phyloP scores from a whole-genome alignment of 208 protist species.

The Trypanosomatidae sp. region DNA sequence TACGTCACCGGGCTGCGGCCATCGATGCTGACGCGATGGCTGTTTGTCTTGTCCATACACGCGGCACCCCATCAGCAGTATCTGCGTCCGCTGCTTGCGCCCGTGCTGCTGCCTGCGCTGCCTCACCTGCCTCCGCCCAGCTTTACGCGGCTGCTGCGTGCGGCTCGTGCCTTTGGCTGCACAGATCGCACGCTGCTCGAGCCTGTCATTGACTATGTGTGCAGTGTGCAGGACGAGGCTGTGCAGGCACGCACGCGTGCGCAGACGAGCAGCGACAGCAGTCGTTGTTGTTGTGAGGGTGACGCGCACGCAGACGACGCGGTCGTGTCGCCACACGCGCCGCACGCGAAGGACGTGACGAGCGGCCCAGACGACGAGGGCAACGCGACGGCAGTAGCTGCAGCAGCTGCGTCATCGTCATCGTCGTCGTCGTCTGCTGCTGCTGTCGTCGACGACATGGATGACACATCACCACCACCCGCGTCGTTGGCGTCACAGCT shows the following conservation, averaged over 20 bases:
- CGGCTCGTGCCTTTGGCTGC: conserved; percentile 22
- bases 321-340: too few relatives aligned
- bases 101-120: conserved; percentile 38
- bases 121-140: conserved; percentile 44
- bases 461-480: too few relatives aligned
- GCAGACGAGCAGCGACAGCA: too few relatives aligned
- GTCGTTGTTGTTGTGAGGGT: too few relatives aligned
- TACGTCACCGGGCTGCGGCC: conserved; percentile 32
- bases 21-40: conserved; percentile 51
- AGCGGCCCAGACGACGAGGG: too few relatives aligned
- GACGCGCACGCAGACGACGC: too few relatives aligned
- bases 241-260: conserved; percentile 4
- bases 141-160: conserved; percentile 47
- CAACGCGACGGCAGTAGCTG: too few relatives aligned
- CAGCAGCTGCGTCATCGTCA: too few relatives aligned
- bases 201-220: conserved; percentile 24
- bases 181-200: conserved; percentile 36
- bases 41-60: conserved; percentile 32
- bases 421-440: too few relatives aligned
- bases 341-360: too few relatives aligned
- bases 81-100: conserved; percentile 32
- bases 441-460: too few relatives aligned
- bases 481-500: too few relatives aligned
- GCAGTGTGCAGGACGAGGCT: conserved; percentile 5
- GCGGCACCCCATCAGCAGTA: conserved; percentile 73